phyloP scores from a whole-genome alignment of 768 basidiomycete species.

The Coprinopsis marcescibilis region DNA sequence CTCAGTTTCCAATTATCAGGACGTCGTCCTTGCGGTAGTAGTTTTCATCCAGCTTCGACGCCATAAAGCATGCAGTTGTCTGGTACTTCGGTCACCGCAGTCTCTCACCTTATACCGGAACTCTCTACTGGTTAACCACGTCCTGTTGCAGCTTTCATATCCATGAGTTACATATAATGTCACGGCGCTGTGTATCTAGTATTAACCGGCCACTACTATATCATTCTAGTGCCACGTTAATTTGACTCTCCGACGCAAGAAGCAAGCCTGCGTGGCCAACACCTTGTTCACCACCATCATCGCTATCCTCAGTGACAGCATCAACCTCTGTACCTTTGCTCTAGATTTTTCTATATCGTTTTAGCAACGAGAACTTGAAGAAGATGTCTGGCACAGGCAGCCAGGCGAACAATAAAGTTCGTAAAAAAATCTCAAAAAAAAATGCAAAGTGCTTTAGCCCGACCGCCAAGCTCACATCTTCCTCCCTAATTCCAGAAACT shows the following conservation, averaged over 20 bases:
- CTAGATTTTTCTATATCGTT: conserved; percentile 13
- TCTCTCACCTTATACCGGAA: no score
- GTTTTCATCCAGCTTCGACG: no score
- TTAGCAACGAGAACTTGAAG: conserved; percentile 18
- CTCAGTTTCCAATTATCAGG: no score
- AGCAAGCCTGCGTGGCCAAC: conserved; percentile 17
- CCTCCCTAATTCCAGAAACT: conserved; percentile 32
- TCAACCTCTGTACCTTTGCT: conserved; percentile 15
- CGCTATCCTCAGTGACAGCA: conserved; percentile 22
- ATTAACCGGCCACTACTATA: not conserved
- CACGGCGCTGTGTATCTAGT: no score
- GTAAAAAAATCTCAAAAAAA: conserved; percentile 18
- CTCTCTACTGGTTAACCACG: no score
- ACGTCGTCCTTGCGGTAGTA: no score
- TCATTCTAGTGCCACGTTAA: conserved; percentile 32
- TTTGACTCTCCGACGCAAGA: conserved; percentile 52
- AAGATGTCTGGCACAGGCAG: conserved; percentile 47
- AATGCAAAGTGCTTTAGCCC: conserved; percentile 7
- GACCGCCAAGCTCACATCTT: conserved; percentile 12
- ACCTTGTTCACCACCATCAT: conserved; percentile 12
- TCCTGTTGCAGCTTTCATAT: not conserved
- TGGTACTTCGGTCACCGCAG: no score
- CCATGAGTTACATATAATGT: no score
- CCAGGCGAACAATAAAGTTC: conserved; percentile 45
- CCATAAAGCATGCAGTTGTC: no score